A percentile compares a stretch with the other conserved stretches of the same genome.
Conservation (phyloP, 805 yeast genomes). For the Pichia cabralensis region DNA sequence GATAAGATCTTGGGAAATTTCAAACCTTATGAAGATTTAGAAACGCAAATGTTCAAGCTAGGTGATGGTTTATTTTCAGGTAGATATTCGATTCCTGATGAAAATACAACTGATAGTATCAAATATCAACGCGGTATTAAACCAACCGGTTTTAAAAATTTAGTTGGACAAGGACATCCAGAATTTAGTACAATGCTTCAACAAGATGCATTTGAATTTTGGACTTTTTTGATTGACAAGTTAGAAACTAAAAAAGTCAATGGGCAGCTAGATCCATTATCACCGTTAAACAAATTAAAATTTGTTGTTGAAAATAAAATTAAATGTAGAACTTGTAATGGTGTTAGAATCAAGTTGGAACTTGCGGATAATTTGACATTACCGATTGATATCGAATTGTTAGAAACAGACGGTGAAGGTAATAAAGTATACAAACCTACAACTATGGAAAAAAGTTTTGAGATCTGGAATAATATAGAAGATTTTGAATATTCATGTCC, state of each 20-base stretch:
- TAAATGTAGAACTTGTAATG: constrained; percentile 45
- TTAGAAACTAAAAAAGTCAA: constrained; percentile 39
- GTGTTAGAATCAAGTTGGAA: constrained; percentile 48
- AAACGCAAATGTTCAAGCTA: constrained; percentile 68
- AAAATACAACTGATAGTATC: constrained; percentile 27
- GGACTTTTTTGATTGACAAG: constrained; percentile 54
- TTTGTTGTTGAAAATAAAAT: constrained; percentile 59
- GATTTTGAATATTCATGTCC: constrained; percentile 56
- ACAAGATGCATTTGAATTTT: constrained; percentile 92
- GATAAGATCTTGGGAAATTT: constrained; percentile 23
- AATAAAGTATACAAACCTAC: constrained; percentile 39
- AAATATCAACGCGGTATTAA: constrained; percentile 67
- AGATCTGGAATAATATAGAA: constrained; percentile 37
- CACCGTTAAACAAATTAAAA: constrained; percentile 48
- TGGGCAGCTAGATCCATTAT: constrained; percentile 22
- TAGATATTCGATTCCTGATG: constrained; percentile 55
- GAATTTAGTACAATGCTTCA: constrained; percentile 85
- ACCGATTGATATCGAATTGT: constrained; percentile 37
- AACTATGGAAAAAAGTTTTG: constrained; percentile 40
- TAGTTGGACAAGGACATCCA: constrained; percentile 66
- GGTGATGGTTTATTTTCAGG: constrained; percentile 75
- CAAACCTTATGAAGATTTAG: constrained; percentile 55
- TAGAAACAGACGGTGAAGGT: constrained; percentile 32
- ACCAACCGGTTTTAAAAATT: constrained; percentile 65
- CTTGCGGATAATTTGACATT: constrained; percentile 56